phyloP scores from a whole-genome alignment of 208 protist genomes.

The Trypanosoma avium region DNA sequence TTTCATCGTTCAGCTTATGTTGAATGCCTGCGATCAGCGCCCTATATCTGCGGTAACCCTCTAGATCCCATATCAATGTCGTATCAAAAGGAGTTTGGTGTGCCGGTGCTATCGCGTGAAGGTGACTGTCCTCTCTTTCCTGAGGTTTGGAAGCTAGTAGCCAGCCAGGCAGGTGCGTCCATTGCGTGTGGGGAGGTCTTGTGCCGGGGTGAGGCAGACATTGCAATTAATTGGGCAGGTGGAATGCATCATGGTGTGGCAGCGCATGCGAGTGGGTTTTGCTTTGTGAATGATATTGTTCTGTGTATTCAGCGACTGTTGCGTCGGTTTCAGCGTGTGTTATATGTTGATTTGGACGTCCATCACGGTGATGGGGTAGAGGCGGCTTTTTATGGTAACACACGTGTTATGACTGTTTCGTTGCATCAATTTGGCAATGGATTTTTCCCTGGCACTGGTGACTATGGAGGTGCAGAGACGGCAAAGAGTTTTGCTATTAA shows the following conservation, averaged over 20 bases:
- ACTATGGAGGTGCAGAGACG: constrained; percentile 27
- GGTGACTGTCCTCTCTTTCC: constrained; percentile 83
- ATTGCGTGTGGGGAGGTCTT: constrained; percentile 96
- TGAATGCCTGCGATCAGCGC: constrained; percentile 61
- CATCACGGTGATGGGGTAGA: constrained; percentile 99
- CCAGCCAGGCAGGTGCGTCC: constrained; percentile 86
- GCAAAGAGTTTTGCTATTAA: constrained; percentile 88
- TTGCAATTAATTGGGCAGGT: constrained; percentile 99
- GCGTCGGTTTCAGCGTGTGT: constrained; percentile 95
- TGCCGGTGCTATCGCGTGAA: constrained; percentile 52
- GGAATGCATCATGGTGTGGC: constrained; percentile 98
- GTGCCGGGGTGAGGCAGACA: constrained; percentile 84
- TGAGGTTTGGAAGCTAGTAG: constrained; percentile 74
- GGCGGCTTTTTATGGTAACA: constrained; percentile 98
- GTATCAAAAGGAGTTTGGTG: constrained; percentile 82
- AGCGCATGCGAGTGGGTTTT: constrained; percentile 97
- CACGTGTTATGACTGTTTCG: constrained; percentile 99
- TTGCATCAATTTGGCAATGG: constrained; percentile 98
- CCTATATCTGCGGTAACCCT: constrained; percentile 68
- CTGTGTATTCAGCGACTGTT: constrained; percentile 99
- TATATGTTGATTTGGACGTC: constrained; percentile 99
- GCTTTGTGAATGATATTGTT: constrained; percentile 99
- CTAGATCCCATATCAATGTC: constrained; percentile 50
- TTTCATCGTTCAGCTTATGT: constrained; percentile 79
- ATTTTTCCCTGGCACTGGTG: constrained; percentile 98